Base-by-base conservation (phyloP, 1,284 basidiomycete genomes). In the Tilletia walkeri region DNA sequence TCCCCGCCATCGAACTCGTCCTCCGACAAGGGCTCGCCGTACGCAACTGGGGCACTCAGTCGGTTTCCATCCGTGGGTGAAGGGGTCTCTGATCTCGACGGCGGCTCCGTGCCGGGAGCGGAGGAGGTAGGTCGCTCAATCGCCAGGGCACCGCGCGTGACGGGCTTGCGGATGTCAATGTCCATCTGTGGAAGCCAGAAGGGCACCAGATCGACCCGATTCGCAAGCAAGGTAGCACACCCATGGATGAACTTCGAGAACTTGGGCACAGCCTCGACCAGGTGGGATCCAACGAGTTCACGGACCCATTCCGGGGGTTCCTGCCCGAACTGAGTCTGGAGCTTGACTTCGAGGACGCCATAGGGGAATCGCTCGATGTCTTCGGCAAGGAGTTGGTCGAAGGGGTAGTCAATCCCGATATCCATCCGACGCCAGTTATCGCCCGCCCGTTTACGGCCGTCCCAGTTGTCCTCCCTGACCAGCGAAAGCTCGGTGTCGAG, bases 401-500 rank as follows among this genome's bases (percentile, higher is more conserved):
- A 99, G 3, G 96, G 95, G 83, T 89, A 87, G 84, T 96, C 92
- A 77, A 96, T 94, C 9, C 94, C 94, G 73, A 96, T 90, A 83
- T 99, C 96, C 75, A 88, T 94, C 67, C 95, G 88, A 59, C 95
- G 89, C 95, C 95, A 99, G 84, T 99, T 97, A 73, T 91, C 87
- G 18, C 90, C 89, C 0, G 94, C 86, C 30, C 95, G 91, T 45
- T 85, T 85, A 61, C 85, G 84, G 4, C 91, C 92, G 84, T 98
- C 95, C 93, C 95, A 99, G 82, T 97, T 94, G 84, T 99, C 95
- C 84, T 99, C 95, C 72, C 95, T 89, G 69, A 97, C 86, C 87
- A 99, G 90, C 6, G 92, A 91, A 39, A 99, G 88, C 84, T 98
- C 94, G 0, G 95, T 99, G 84, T 99, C 96, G 74, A 99, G 90